Evolutionary conservation across 768 basidiomycete genomes (phyloP).

Genomic region (Hericium coralloides): DNA sequence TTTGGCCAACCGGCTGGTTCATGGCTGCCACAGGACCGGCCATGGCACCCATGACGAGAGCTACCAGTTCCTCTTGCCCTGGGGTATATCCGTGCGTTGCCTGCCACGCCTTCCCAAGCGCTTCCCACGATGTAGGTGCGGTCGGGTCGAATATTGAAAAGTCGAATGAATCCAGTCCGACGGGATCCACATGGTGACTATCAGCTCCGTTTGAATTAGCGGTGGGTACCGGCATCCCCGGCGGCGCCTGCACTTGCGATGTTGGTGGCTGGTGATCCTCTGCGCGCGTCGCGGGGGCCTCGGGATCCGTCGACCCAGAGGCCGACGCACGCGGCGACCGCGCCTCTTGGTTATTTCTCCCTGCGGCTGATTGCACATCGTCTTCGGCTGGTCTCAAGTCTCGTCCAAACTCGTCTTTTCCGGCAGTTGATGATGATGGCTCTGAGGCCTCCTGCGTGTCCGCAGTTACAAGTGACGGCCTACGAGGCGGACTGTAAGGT

Average conservation of each 20-base stretch:
- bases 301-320: conserved; percentile 29
- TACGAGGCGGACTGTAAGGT: conserved; percentile 50
- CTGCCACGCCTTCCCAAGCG: conserved; percentile 71
- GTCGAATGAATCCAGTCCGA: conserved; percentile 59
- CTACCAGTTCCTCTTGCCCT: conserved; percentile 69
- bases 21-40: neutral
- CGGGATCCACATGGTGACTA: neutral
- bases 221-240: neutral
- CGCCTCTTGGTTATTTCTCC: conserved; percentile 7
- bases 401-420: conserved; percentile 82
- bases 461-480: conserved; percentile 10
- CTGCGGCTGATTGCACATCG: neutral
- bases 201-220: neutral
- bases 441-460: conserved; percentile 11
- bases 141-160: conserved; percentile 65
- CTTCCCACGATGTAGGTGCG: conserved; percentile 68
- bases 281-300: conserved; percentile 19
- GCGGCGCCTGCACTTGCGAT: neutral
- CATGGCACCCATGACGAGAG: conserved; percentile 45
- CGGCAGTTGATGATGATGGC: conserved; percentile 21
- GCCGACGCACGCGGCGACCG: conserved; percentile 15
- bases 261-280: neutral
- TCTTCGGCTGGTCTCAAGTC: conserved; percentile 58
- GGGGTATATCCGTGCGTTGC: conserved; percentile 59
- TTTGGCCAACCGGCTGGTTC: conserved; percentile 1